These are phyloP conservation scores for Pseudocercospora ulei DNA, from an alignment of 2,329 filamentous ascomycete genomes.

Conservation along the genomic window DNA sequence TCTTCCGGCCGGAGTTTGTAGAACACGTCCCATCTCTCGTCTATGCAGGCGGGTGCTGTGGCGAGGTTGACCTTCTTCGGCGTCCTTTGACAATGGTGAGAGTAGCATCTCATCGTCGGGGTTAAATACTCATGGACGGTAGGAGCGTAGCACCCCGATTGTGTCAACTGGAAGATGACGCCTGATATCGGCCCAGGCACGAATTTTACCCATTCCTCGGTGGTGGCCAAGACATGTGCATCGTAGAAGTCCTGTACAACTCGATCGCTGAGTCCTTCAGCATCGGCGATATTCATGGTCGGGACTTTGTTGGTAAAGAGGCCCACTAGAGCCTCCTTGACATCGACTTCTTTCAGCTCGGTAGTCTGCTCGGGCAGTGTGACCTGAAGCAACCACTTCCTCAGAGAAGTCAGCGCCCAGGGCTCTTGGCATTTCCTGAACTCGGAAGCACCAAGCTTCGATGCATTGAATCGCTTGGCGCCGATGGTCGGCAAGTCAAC, in stretches of 20 bases:
- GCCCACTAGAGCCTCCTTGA: constrained; percentile 77
- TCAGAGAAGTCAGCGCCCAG: constrained; percentile 84
- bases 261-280: constrained; percentile 69
- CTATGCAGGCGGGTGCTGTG: constrained; percentile 57
- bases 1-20: constrained; percentile 74
- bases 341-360: constrained; percentile 71
- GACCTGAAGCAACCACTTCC: constrained; percentile 77
- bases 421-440: constrained; percentile 79
- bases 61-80: constrained; percentile 88
- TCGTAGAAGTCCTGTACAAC: constrained; percentile 73
- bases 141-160: constrained; percentile 80
- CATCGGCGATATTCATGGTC: constrained; percentile 96
- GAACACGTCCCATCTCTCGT: constrained; percentile 80
- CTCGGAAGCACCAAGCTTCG: constrained; percentile 69
- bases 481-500: constrained; percentile 31
- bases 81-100: constrained; percentile 84
- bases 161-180: constrained; percentile 86
- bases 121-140: constrained; percentile 62
- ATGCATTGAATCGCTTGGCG: constrained; percentile 64
- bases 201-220: constrained; percentile 98
- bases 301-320: constrained; percentile 92
- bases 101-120: constrained; percentile 69
- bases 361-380: constrained; percentile 67
- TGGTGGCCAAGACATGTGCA: constrained; percentile 65
- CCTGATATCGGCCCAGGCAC: constrained; percentile 70